phyloP scores from a whole-genome alignment of 2,329 filamentous ascomycete genomes.

The Colletotrichum somersetense region DNA sequence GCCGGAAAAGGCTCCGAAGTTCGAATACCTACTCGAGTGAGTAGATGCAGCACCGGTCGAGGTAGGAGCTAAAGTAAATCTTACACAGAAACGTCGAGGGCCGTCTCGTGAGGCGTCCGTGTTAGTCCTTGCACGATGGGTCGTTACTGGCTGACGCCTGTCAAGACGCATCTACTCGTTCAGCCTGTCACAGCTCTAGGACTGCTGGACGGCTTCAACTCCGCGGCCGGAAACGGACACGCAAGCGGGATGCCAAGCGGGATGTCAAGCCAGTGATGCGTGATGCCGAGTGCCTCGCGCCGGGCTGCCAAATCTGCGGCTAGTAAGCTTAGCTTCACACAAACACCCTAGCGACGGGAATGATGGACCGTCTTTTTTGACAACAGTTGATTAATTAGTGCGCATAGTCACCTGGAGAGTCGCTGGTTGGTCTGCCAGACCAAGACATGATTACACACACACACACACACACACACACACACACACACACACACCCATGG shows the following conservation, averaged over 20 bases:
- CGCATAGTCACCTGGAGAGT: background rate
- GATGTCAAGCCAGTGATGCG: background rate
- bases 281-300: background rate
- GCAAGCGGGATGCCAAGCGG: no score
- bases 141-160: slow-evolving; percentile 23
- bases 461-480: background rate
- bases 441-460: slow-evolving; percentile 5
- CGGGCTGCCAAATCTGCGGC: background rate
- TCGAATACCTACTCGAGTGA: background rate
- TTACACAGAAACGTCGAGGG: slow-evolving; percentile 18
- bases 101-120: slow-evolving; percentile 3
- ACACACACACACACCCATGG: background rate
- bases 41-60: background rate
- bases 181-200: background rate
- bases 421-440: slow-evolving; percentile 16
- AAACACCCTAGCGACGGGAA: slow-evolving; percentile 25
- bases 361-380: background rate
- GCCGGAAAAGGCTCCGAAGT: no score
- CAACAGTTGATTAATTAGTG: slow-evolving; percentile 4
- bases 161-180: background rate
- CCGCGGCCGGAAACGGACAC: slow-evolving; percentile 30
- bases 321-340: slow-evolving; percentile 1
- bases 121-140: background rate
- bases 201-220: background rate
- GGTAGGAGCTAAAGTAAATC: slow-evolving; percentile 24